Conservation (phyloP, 371 early-diverging fungal species). For the Apophysomyces ossiformis region DNA sequence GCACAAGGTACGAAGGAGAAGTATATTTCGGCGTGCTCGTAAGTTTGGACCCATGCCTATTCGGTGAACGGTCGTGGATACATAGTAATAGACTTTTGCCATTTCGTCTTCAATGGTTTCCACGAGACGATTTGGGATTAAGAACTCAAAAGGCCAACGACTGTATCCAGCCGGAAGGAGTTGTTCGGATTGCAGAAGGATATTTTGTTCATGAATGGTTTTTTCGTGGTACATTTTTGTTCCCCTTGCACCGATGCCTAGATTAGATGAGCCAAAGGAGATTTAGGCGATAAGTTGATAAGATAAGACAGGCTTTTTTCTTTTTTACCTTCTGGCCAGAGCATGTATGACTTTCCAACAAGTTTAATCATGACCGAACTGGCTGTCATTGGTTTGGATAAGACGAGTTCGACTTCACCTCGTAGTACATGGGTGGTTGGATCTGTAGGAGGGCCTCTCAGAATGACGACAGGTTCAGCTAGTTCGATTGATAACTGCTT, state of each 20-base stretch:
- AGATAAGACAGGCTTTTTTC: background rate
- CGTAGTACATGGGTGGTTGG: constrained; percentile 40
- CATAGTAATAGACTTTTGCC: constrained; percentile 44
- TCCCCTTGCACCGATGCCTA: constrained; percentile 41
- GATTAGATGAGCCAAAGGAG: background rate
- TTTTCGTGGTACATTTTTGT: constrained; percentile 51
- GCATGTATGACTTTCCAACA: constrained; percentile 40
- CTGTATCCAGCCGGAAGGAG: constrained; percentile 36
- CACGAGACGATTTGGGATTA: constrained; percentile 41
- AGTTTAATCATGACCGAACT: constrained; percentile 40
- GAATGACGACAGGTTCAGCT: constrained; percentile 49
- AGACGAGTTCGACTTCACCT: constrained; percentile 48
- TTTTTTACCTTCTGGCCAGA: constrained; percentile 57
- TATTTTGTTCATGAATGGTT: constrained; percentile 48
- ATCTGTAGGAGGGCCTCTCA: constrained; percentile 41
- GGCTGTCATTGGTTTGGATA: constrained; percentile 38
- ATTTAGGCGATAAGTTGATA: background rate
- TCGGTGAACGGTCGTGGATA: constrained; percentile 41
- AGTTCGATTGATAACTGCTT: constrained; percentile 50
- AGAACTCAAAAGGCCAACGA: constrained; percentile 52
- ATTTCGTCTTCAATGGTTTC: constrained; percentile 55
- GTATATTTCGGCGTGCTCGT: constrained; percentile 34
- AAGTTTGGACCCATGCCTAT: constrained; percentile 34
- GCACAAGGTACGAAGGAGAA: constrained; percentile 44
- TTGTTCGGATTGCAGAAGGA: constrained; percentile 35